phyloP scores from a whole-genome alignment of 768 basidiomycete species.

The Scleroderma citrinum region DNA sequence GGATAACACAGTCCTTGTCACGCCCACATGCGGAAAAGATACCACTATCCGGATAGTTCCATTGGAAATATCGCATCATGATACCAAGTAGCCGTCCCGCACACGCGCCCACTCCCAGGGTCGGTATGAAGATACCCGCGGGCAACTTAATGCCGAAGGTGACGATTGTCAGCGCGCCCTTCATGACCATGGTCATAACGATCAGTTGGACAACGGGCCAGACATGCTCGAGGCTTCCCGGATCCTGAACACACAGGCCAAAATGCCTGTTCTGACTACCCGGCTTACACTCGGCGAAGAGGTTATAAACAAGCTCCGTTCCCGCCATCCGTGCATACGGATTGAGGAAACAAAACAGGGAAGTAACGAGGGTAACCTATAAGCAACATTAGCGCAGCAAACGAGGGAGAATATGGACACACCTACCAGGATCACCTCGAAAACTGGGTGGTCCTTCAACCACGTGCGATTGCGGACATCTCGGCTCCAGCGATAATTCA shows the following conservation, averaged over 20 bases:
- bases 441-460: conserved; percentile 70
- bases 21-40: conserved; percentile 65
- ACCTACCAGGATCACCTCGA: conserved; percentile 77
- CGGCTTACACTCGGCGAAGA: conserved; percentile 80
- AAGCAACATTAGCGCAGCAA: conserved; percentile 8
- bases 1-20: conserved; percentile 71
- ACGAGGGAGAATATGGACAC: not conserved
- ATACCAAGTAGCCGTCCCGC: conserved; percentile 87
- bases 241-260: conserved; percentile 68
- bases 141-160: conserved; percentile 92
- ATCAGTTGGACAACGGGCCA: conserved; percentile 62
- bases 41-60: conserved; percentile 47
- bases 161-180: conserved; percentile 72
- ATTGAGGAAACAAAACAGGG: conserved; percentile 77
- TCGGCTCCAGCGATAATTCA: conserved; percentile 87
- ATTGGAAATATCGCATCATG: conserved; percentile 69
- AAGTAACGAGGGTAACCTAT: conserved; percentile 75
- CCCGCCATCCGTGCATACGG: conserved; percentile 91
- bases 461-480: conserved; percentile 78
- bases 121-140: conserved; percentile 96
- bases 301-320: conserved; percentile 88
- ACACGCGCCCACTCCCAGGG: conserved; percentile 91
- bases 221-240: conserved; percentile 47
- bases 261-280: conserved; percentile 50
- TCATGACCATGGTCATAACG: conserved; percentile 73